Conservation (phyloP, 148 eudicot species). For the Suaeda aralocaspica region DNA sequence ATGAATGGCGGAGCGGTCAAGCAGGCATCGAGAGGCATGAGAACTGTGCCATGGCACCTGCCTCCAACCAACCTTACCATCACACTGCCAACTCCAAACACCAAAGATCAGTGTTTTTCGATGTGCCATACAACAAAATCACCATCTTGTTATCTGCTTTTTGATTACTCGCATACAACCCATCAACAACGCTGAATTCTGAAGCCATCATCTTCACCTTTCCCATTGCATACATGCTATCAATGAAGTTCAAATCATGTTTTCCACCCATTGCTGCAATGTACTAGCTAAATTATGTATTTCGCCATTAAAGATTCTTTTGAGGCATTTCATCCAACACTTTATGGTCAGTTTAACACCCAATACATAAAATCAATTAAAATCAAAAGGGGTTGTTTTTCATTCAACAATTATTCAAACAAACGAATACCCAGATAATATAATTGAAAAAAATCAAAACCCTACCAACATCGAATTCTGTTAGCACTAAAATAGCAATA, state of each 20-base stretch:
- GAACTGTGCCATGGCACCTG: conserved; percentile 93
- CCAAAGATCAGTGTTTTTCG: conserved; percentile 82
- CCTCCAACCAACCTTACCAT: conserved; percentile 94
- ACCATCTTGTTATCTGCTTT: conserved; percentile 42
- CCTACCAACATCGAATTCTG: too few species aligned
- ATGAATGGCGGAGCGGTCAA: conserved; percentile 87
- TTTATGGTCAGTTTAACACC: not conserved
- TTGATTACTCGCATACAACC: conserved; percentile 19
- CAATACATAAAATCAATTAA: not conserved
- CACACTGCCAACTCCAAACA: conserved; percentile 80
- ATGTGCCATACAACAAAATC: conserved; percentile 93
- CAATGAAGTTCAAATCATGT: conserved; percentile 58
- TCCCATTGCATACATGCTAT: conserved; percentile 91
- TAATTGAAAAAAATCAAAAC: too few species aligned
- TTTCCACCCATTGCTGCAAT: conserved; percentile 91
- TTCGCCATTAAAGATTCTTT: conserved; percentile 93
- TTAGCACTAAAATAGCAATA: too few species aligned
- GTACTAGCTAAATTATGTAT: conserved; percentile 87
- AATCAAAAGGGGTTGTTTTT: too few species aligned
- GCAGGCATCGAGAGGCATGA: conserved; percentile 87
- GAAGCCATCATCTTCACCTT: conserved; percentile 80
- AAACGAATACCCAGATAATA: too few species aligned
- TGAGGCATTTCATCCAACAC: conserved; percentile 21
- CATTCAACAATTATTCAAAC: too few species aligned
- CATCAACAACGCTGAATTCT: conserved; percentile 60